A percentile compares a stretch with the other conserved stretches of the same genome.
phyloP scores from a whole-genome alignment of 2,329 filamentous ascomycete genomes.

The Colletotrichum tofieldiae region DNA sequence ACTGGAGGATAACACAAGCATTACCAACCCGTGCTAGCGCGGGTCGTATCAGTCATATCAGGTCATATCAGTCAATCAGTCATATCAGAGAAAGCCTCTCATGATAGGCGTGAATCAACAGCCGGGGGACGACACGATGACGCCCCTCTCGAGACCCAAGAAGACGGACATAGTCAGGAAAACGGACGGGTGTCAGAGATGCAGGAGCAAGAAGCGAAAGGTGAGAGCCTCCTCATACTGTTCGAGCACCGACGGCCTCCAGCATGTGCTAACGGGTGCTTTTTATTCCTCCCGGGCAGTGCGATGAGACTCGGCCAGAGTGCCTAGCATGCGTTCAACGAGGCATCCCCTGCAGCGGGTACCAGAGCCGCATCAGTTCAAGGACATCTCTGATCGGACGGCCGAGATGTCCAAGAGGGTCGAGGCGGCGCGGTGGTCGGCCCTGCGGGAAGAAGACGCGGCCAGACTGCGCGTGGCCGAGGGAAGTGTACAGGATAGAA shows the following conservation, averaged over 20 bases:
- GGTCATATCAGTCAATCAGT: too few relatives aligned
- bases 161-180: constrained; percentile 18
- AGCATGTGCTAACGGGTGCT: background rate
- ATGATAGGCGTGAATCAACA: too few relatives aligned
- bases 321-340: constrained; percentile 9
- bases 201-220: constrained; percentile 13
- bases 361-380: constrained; percentile 15
- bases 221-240: background rate
- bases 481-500: too few relatives aligned
- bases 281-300: background rate
- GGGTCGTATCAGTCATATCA: too few relatives aligned
- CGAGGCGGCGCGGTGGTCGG: constrained; percentile 13
- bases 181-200: constrained; percentile 22
- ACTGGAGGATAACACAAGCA: too few relatives aligned
- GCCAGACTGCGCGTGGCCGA: background rate
- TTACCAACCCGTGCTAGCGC: too few relatives aligned
- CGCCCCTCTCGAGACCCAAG: constrained; percentile 2
- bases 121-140: too few relatives aligned
- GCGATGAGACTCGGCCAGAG: constrained; percentile 19
- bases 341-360: constrained; percentile 20
- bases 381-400: constrained; percentile 9
- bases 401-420: constrained; percentile 10
- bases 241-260: background rate
- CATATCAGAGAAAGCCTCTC: too few relatives aligned
- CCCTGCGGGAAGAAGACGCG: constrained; percentile 7